Evolutionary conservation across 441 rosid genomes (phyloP).

Genomic region (Codiaeum variegatum): DNA sequence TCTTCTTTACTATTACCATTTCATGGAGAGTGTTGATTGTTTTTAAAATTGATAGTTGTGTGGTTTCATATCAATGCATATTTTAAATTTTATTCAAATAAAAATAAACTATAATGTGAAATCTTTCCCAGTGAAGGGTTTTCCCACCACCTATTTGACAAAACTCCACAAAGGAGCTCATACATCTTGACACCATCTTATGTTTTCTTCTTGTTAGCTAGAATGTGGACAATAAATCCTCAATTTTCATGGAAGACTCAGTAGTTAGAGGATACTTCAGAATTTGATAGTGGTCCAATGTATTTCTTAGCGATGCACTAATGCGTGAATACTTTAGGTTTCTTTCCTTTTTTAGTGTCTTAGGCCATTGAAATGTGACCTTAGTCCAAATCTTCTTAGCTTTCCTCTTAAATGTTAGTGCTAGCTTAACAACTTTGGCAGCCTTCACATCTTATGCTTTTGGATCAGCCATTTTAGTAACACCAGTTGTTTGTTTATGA

Average conservation of each 20-base stretch:
- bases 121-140: no score
- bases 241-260: conserved; percentile 84
- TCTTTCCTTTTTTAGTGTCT: conserved; percentile 62
- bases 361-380: conserved; percentile 85
- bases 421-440: conserved; percentile 82
- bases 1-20: no score
- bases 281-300: conserved; percentile 73
- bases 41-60: no score
- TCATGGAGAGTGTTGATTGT: no score
- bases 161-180: no score
- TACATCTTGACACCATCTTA: conserved; percentile 92
- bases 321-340: conserved; percentile 67
- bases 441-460: conserved; percentile 80
- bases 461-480: conserved; percentile 53
- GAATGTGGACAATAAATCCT: conserved; percentile 91
- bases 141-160: no score
- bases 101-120: no score
- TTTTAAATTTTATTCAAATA: no score
- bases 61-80: no score
- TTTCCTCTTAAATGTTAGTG: conserved; percentile 62
- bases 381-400: conserved; percentile 68
- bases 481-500: no score
- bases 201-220: conserved; percentile 86
- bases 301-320: conserved; percentile 63
- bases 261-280: conserved; percentile 75